Conservation (phyloP, 352 stramenopile species). For the Thraustochytrium sp. region DNA sequence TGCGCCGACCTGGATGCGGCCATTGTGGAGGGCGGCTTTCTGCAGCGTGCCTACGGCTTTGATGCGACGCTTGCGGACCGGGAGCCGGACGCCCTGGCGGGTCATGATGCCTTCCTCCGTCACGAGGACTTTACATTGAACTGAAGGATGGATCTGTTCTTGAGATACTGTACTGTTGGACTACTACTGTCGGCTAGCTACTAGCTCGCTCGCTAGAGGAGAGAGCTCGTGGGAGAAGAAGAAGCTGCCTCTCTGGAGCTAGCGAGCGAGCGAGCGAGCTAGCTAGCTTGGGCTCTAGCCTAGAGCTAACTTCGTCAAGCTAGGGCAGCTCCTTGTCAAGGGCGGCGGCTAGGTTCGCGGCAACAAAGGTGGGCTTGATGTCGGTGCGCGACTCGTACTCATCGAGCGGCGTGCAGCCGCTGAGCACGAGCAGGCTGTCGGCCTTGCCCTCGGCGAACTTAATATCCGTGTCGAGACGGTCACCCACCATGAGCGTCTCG, state of each 20-base stretch:
- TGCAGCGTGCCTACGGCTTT: background rate
- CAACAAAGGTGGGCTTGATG: background rate
- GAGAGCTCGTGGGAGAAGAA: too few relatives aligned
- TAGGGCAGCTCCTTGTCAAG: constrained; percentile 6
- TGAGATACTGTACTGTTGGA: too few relatives aligned
- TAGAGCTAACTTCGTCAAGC: too few relatives aligned
- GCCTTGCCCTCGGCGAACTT: constrained; percentile 57
- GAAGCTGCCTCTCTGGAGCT: too few relatives aligned
- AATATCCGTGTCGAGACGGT: constrained; percentile 68
- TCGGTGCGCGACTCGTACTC: constrained; percentile 46
- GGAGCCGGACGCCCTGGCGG: background rate
- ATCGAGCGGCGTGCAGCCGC: constrained; percentile 56
- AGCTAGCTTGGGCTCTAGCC: too few relatives aligned
- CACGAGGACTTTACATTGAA: background rate
- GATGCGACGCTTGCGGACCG: background rate
- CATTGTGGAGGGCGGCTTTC: background rate
- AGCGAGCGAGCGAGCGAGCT: too few relatives aligned
- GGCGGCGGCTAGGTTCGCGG: background rate
- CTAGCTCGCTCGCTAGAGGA: too few relatives aligned
- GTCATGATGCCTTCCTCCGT: background rate
- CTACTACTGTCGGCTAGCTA: too few relatives aligned
- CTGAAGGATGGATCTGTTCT: too few relatives aligned
- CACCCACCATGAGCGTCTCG: constrained; percentile 62
- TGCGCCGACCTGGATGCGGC: background rate
- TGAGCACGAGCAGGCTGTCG: constrained; percentile 61